Conservation (phyloP, 371 early-diverging fungal species). For the Batrachochytrium dendrobatidis region DNA sequence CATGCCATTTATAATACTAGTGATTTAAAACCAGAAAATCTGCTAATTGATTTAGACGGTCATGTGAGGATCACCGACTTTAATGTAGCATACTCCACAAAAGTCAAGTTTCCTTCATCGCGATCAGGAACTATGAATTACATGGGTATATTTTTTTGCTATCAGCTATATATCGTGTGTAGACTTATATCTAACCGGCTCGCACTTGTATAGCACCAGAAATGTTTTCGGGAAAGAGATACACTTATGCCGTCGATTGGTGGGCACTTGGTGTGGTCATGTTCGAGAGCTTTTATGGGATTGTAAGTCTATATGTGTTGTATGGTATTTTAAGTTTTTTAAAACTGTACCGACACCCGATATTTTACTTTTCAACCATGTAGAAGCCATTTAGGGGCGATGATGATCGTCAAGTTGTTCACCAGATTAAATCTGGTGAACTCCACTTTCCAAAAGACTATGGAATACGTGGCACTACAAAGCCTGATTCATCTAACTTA, state of each 20-base stretch:
- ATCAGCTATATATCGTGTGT: constrained; percentile 6
- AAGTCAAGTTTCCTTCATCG: constrained; percentile 20
- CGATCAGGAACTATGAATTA: constrained; percentile 42
- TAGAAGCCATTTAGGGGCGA: constrained; percentile 5
- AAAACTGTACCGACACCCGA: background rate
- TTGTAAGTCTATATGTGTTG: background rate
- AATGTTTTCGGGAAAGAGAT: constrained; percentile 57
- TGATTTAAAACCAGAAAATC: constrained; percentile 19
- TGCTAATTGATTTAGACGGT: constrained; percentile 45
- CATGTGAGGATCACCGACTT: constrained; percentile 49
- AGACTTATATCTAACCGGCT: background rate
- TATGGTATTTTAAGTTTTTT: background rate
- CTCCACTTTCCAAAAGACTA: constrained; percentile 20
- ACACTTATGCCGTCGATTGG: constrained; percentile 71
- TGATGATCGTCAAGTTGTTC: background rate
- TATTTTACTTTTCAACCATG: background rate
- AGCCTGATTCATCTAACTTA: constrained; percentile 35
- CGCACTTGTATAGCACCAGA: constrained; percentile 74
- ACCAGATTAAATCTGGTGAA: background rate
- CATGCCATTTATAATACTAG: background rate
- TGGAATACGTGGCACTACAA: constrained; percentile 31
- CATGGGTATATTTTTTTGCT: constrained; percentile 55
- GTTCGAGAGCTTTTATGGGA: constrained; percentile 83
- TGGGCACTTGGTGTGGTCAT: constrained; percentile 82
- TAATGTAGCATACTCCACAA: constrained; percentile 37